Evolutionary conservation across 2,329 filamentous ascomycete species (phyloP).

Genomic region (Metarhizium robertsii): DNA sequence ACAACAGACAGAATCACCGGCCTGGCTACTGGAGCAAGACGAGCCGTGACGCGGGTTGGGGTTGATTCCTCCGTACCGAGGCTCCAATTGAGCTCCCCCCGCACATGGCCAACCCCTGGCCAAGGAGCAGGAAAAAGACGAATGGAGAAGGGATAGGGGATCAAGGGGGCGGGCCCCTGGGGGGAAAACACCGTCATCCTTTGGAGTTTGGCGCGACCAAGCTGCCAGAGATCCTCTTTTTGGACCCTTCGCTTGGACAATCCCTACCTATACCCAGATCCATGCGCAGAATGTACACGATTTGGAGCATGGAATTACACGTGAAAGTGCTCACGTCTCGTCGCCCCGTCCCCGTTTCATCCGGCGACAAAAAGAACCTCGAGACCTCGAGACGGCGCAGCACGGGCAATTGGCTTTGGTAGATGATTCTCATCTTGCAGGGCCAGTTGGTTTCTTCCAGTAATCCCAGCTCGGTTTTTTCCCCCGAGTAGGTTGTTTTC

Average conservation of each 20-base stretch:
- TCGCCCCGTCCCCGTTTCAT: neutral
- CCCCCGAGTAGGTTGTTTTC: too few species aligned
- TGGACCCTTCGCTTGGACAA: neutral
- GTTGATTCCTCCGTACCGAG: neutral
- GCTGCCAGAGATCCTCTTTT: neutral
- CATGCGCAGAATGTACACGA: too few species aligned
- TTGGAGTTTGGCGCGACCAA: neutral
- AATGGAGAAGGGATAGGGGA: too few species aligned
- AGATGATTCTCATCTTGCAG: neutral
- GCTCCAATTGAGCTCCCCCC: neutral
- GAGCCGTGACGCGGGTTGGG: neutral
- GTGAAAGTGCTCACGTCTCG: neutral
- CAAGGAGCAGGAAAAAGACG: too few species aligned
- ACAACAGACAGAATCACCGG: too few species aligned
- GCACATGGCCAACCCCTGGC: neutral
- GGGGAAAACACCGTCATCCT: neutral
- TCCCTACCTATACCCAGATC: neutral
- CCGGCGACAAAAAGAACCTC: neutral
- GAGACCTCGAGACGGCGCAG: too few species aligned
- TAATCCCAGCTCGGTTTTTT: neutral
- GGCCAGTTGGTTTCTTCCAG: neutral
- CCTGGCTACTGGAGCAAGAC: neutral
- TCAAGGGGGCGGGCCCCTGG: too few species aligned
- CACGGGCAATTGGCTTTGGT: neutral
- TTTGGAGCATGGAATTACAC: neutral